Evolutionary conservation across 108 stramenopile genomes (phyloP), one percentile per base, ranked within the genome.

Genomic region (Cyclostephanos tholiformis): DNA sequence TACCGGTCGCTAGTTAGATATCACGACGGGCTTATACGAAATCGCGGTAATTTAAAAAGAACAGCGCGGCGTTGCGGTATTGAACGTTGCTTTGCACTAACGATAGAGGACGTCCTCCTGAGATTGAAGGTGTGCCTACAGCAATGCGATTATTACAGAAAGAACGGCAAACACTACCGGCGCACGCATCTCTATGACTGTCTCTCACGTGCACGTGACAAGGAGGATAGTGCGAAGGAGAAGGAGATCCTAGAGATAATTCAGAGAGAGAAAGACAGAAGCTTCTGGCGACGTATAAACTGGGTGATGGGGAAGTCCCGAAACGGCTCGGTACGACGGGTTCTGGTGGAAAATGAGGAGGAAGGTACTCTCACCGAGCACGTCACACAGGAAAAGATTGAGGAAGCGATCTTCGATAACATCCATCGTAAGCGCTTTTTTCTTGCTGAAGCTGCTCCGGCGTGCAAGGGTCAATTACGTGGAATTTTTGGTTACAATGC

Each of bases 241-340:
- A 56, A 30, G 14, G 22, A 32, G 25, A 74, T 74, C 1, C 50
- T 65, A 5, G 63, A 38, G 7, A 65, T 74, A 3, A 68, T 75
- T 6, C 22, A 19, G 16, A 48, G 57, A 4, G 75, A 75, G 22
- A 17, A 30, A 38, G 35, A 69, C 10, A 35, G 67, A 26, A n/a
- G 22, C 1, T 67, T 57, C 22, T 75, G 65, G 65, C 11, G 58
- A 41, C 20, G 39, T 4, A 17, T 75, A 6, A 67, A 68, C 53
- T 68, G 50, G 26, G 4, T 44, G 4, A 56, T 62, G 6, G 46
- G 46, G 14, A 48, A 60, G 23, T 9, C 30, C 11, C 4, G 9
- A 5, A 50, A 49, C 2, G n/a, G 57, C 4, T 61, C 59, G 6
- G 43, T 75, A 9, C 19, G 32, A 2, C 19, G 58, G 7, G 75